Evolutionary conservation across 169 alveolate genomes (phyloP).

Genomic region (Toxoplasma gondii): DNA sequence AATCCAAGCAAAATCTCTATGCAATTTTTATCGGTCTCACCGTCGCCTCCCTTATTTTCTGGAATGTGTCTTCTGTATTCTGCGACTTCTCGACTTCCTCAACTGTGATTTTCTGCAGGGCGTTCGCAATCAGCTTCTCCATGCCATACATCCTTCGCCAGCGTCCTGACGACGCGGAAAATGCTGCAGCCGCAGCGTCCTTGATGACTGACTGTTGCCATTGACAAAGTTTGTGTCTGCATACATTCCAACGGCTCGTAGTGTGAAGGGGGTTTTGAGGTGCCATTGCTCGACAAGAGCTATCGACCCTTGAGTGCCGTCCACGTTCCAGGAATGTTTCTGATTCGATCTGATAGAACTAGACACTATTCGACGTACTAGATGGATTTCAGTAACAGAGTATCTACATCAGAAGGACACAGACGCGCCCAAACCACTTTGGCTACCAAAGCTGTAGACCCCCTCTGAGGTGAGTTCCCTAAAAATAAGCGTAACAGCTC

Average conservation of each 20-base stretch:
- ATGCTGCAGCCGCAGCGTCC: slow-evolving; percentile 70
- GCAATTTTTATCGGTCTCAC: slow-evolving; percentile 25
- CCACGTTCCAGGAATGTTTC: neutral
- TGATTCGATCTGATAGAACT: too few species aligned
- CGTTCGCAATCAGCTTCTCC: slow-evolving; percentile 69
- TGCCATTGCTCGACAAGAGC: neutral
- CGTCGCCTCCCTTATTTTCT: slow-evolving; percentile 70
- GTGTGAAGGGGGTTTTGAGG: neutral
- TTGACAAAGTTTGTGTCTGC: slow-evolving; percentile 63
- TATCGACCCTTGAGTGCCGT: neutral
- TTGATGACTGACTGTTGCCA: slow-evolving; percentile 57
- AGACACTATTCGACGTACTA: too few species aligned
- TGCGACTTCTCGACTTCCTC: slow-evolving; percentile 71
- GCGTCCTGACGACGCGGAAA: slow-evolving; percentile 70
- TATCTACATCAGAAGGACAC: too few species aligned
- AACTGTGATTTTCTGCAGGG: slow-evolving; percentile 67
- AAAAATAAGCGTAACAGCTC: too few species aligned
- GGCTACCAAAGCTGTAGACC: too few species aligned
- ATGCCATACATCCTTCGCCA: slow-evolving; percentile 67
- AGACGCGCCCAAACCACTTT: too few species aligned
- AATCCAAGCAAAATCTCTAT: too few species aligned
- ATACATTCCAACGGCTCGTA: neutral
- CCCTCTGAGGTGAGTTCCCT: too few species aligned
- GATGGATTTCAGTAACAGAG: too few species aligned
- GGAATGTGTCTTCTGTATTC: slow-evolving; percentile 69